Evolutionary conservation across 2,329 filamentous ascomycete genomes (phyloP).

Genomic region (Stagonosporopsis rhizophila): DNA sequence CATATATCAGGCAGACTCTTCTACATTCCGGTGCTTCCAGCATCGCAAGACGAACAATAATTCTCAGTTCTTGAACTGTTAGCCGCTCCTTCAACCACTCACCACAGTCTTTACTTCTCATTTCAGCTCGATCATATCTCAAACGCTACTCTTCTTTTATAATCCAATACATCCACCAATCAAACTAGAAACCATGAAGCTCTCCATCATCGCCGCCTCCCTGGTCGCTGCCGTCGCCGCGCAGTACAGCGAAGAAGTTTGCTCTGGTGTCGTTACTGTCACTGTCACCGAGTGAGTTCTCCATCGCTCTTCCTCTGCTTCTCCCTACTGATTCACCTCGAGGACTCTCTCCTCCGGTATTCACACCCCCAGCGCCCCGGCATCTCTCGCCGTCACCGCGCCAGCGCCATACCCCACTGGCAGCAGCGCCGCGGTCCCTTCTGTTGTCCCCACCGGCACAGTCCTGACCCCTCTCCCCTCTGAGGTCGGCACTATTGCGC

Average conservation of each 20-base stretch:
- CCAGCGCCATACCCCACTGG: constrained; percentile 40
- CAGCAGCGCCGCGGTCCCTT: constrained; percentile 9
- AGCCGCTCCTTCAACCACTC: constrained; percentile 13
- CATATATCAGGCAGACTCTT: constrained; percentile 11
- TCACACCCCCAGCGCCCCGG: constrained; percentile 35
- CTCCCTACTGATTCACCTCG: constrained; percentile 4
- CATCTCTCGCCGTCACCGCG: constrained; percentile 27
- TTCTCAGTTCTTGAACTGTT: constrained; percentile 17
- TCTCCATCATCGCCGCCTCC: constrained; percentile 38
- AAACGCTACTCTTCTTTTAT: constrained; percentile 13
- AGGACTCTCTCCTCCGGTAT: constrained; percentile 23
- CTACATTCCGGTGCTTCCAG: constrained; percentile 8
- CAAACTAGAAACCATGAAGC: constrained; percentile 38
- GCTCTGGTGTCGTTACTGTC: constrained; percentile 32
- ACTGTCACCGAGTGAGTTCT: constrained; percentile 40
- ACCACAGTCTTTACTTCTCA: constrained; percentile 11
- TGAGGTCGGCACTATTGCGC: constrained; percentile 23
- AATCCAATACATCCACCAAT: constrained; percentile 1
- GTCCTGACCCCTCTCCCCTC: constrained; percentile 16
- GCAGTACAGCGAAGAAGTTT: constrained; percentile 30
- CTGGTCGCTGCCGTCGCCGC: constrained; percentile 35
- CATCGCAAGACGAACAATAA: constrained; percentile 16
- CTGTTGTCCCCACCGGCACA: constrained; percentile 28
- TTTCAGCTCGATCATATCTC: constrained; percentile 9
- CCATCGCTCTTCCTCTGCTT: not conserved